Base-by-base conservation (phyloP, 805 yeast genomes). In the Hanseniaspora thailandica region DNA sequence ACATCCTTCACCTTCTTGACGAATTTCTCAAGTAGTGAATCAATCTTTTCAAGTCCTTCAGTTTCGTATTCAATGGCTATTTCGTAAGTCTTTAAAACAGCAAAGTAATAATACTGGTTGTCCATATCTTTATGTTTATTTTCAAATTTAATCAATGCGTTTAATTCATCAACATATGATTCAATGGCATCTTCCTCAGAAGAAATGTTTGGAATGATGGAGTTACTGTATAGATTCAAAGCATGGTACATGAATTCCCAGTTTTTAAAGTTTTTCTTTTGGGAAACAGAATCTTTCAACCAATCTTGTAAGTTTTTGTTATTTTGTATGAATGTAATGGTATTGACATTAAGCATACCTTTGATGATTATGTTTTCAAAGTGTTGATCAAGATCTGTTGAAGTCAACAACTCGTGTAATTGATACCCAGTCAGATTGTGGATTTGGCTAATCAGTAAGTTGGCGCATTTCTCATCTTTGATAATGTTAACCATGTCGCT, bases 301-400 rank as follows among this genome's bases (percentile, higher is more conserved):
- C 54, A 50, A 12, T 41, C 30, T 50, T 50, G 54, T 8, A 50
- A 25, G 6, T 34, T 12, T 9, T 34, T 22, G 22, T 43, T 50
- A 23, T 50, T 41, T 35, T 50, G 54, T 43, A 43, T 50, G 12
- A 43, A 50, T 13, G 47, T 50, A 22, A 50, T 50, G 6, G 54
- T 43, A n/a, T 50, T 50, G 26, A 50, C 44, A 34, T 50, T 50
- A 9, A n/a, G 15, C 54, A 50, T 50, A 43, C 54, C 54, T 50
- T 43, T 50, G 3, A 50, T 25, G 20, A 50, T 44, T 9, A 45
- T 35, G n/a, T 50, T 50, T 19, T 43, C 36, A 17, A 50, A 39
- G 9, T 41, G 31, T 15, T 43, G 10, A 25, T 26, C 34, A 10
- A 38, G 23, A 8, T 50, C 44, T 12, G 10, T 10, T 20, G 25